phyloP scores from a whole-genome alignment of 495 filamentous ascomycete species.

The Endocarpon pusillum region DNA sequence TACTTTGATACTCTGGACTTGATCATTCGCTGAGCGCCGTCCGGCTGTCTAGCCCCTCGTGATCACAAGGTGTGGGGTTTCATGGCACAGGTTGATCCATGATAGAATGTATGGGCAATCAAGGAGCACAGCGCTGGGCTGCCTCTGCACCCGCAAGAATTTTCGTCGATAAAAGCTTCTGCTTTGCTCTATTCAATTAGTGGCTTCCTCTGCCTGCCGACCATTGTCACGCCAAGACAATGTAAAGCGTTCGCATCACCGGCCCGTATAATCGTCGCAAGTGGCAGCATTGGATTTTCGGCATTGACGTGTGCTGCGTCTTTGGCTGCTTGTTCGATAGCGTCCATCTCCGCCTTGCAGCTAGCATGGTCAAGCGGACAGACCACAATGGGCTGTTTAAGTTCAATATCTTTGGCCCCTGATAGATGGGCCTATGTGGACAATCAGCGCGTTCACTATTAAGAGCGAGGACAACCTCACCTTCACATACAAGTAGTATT shows the following conservation, averaged over 20 bases:
- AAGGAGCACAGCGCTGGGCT: no score
- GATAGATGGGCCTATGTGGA: slow-evolving; percentile 62
- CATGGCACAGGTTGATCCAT: no score
- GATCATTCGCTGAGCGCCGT: no score
- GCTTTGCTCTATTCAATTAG: slow-evolving; percentile 95
- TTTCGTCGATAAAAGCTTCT: no score
- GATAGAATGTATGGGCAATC: no score
- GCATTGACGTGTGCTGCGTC: slow-evolving; percentile 74
- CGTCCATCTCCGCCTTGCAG: slow-evolving; percentile 96
- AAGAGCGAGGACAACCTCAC: slow-evolving; percentile 29
- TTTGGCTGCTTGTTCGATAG: slow-evolving; percentile 85
- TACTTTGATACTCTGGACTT: no score
- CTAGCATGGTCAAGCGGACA: slow-evolving; percentile 89
- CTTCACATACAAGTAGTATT: slow-evolving; percentile 90
- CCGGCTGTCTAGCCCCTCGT: no score
- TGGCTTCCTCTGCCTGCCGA: slow-evolving; percentile 72
- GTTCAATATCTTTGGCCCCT: slow-evolving; percentile 73
- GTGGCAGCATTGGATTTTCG: slow-evolving; percentile 76
- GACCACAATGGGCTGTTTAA: slow-evolving; percentile 89
- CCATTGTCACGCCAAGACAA: slow-evolving; percentile 65
- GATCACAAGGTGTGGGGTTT: no score
- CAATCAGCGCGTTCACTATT: neutral
- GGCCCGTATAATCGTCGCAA: slow-evolving; percentile 62
- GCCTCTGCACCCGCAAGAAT: no score
- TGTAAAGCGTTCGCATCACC: slow-evolving; percentile 59